Percentiles rank a stretch among this genome's conserved stretches.
These are phyloP conservation scores for Senna tora DNA, from an alignment of 306 rosid species.

Conservation along the genomic window DNA sequence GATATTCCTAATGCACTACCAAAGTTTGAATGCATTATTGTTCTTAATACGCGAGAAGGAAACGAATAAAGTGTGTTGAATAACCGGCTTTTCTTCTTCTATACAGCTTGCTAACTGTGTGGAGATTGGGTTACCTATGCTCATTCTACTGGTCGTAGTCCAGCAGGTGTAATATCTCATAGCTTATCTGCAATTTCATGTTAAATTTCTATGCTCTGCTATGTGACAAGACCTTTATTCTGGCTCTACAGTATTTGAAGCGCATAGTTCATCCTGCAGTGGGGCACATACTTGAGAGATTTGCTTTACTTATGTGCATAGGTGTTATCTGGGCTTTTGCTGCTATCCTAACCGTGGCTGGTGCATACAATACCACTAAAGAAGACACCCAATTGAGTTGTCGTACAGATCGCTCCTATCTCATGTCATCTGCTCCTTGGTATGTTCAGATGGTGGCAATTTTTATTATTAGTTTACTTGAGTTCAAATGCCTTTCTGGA, in stretches of 20 bases:
- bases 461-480: slow-evolving; percentile 1
- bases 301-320: slow-evolving; percentile 71
- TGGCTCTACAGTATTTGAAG: slow-evolving; percentile 60
- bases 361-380: slow-evolving; percentile 70
- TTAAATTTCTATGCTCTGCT: not conserved
- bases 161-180: slow-evolving; percentile 74
- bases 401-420: slow-evolving; percentile 80
- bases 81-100: slow-evolving; percentile 17
- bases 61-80: slow-evolving; percentile 22
- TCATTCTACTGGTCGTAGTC: slow-evolving; percentile 66
- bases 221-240: slow-evolving; percentile 3
- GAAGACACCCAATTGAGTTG: slow-evolving; percentile 63
- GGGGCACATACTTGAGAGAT: slow-evolving; percentile 56
- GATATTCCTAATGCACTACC: slow-evolving; percentile 28
- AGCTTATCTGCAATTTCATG: slow-evolving; percentile 4
- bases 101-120: slow-evolving; percentile 71
- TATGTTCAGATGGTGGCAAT: slow-evolving; percentile 39
- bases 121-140: slow-evolving; percentile 84
- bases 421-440: slow-evolving; percentile 82
- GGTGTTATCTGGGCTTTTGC: slow-evolving; percentile 83
- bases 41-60: not conserved
- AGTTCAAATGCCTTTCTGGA: slow-evolving; percentile 20
- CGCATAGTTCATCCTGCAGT: slow-evolving; percentile 40
- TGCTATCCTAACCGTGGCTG: slow-evolving; percentile 84
- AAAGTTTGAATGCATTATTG: slow-evolving; percentile 17